Conservation (phyloP, 2,329 filamentous ascomycete species). For the Fusarium sp. region DNA sequence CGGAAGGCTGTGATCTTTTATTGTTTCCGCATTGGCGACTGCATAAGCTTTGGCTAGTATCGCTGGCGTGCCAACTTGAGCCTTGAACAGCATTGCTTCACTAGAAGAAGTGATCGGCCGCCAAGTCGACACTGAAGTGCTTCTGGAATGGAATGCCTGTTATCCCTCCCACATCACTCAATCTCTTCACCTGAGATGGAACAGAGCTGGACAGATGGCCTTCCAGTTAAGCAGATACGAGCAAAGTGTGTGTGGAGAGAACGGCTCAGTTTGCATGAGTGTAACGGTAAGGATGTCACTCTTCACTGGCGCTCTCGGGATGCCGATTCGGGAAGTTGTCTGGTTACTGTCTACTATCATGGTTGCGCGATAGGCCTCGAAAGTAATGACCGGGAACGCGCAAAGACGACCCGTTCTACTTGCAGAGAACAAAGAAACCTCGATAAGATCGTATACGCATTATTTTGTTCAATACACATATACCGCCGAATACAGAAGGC, state of each 20-base stretch:
- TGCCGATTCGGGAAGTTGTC: conserved; percentile 19
- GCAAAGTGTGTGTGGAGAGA: conserved; percentile 5
- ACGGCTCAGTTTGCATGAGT: conserved; percentile 8
- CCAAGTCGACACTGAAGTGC: conserved; percentile 1
- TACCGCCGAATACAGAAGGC: no score
- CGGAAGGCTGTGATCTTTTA: conserved; percentile 11
- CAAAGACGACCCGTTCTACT: neutral
- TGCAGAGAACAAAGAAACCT: neutral
- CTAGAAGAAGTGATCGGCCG: conserved; percentile 12
- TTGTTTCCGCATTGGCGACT: conserved; percentile 24
- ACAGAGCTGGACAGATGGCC: neutral
- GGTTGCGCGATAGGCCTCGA: neutral
- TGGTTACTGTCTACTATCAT: neutral
- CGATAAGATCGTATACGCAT: neutral
- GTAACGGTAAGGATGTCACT: conserved; percentile 12
- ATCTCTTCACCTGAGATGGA: conserved; percentile 16
- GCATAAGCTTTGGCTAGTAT: conserved; percentile 37
- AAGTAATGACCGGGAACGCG: neutral
- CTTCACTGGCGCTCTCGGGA: conserved; percentile 19
- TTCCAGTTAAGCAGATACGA: conserved; percentile 2
- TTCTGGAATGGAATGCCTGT: conserved; percentile 2
- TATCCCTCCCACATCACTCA: conserved; percentile 19
- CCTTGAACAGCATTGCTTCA: conserved; percentile 2
- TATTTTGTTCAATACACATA: no score
- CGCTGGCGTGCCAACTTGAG: conserved; percentile 10